These are phyloP conservation scores for Scheffersomyces segobiensis DNA, from an alignment of 1,139 yeast species.

Conservation along the genomic window DNA sequence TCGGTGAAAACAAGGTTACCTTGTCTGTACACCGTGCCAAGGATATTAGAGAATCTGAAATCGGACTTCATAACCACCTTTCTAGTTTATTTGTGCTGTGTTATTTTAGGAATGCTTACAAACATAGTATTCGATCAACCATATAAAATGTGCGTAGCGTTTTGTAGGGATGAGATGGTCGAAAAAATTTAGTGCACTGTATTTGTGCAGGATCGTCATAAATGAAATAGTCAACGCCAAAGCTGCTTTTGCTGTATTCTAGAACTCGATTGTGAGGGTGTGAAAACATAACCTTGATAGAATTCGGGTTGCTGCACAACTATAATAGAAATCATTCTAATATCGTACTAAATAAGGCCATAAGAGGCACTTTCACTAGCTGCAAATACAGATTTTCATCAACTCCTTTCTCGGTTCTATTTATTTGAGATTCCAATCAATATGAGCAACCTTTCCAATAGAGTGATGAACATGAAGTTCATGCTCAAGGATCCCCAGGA, in stretches of 20 bases:
- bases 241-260: too few species aligned
- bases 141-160: not conserved
- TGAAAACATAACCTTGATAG: not conserved
- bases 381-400: not conserved
- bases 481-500: slow-evolving; percentile 40
- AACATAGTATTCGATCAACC: not conserved
- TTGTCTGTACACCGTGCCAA: slow-evolving; percentile 92
- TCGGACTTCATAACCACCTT: slow-evolving; percentile 42
- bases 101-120: not conserved
- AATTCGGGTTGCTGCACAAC: not conserved
- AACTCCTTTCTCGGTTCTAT: not conserved
- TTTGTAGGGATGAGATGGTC: not conserved
- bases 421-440: not conserved
- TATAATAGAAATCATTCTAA: not conserved
- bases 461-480: slow-evolving; percentile 75
- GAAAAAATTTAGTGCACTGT: not conserved
- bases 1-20: slow-evolving; percentile 87
- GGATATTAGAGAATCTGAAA: slow-evolving; percentile 71
- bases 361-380: not conserved
- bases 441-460: slow-evolving; percentile 54
- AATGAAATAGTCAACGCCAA: too few species aligned
- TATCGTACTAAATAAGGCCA: not conserved
- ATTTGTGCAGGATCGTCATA: not conserved
- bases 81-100: not conserved
- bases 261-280: not conserved